A percentile compares a stretch with the other conserved stretches of the same genome.
Evolutionary conservation across 768 basidiomycete species (phyloP).

Genomic region (Russula ochroleuca): DNA sequence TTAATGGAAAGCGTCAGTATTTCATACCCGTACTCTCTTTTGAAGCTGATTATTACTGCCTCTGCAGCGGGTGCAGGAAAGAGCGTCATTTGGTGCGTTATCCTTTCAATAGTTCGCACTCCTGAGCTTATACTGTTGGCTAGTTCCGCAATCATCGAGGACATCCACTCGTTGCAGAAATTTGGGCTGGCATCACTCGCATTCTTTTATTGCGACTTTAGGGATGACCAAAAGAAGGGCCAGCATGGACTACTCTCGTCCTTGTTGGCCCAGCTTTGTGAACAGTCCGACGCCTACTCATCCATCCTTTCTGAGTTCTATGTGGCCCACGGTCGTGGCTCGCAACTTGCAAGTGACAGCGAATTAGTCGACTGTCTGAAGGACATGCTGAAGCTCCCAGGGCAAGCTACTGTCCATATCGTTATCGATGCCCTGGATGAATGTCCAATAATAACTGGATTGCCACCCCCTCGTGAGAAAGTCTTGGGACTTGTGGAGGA

Average conservation of each 20-base stretch:
- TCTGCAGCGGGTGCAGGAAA: constrained; percentile 10
- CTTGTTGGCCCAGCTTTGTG: constrained; percentile 1
- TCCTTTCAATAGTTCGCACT: neutral
- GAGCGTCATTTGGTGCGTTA: neutral
- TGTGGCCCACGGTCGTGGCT: neutral
- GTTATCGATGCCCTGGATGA: constrained; percentile 12
- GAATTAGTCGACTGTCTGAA: constrained; percentile 2
- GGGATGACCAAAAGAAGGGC: constrained; percentile 1
- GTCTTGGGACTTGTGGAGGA: neutral
- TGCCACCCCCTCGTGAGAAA: neutral
- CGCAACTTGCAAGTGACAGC: neutral
- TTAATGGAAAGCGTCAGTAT: constrained; percentile 12
- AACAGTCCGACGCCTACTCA: neutral
- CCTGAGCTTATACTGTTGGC: too few relatives aligned
- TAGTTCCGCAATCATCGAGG: constrained; percentile 2
- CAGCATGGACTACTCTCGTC: neutral
- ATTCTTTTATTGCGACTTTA: constrained; percentile 12
- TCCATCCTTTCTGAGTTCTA: neutral
- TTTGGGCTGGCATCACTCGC: neutral
- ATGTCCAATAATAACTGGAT: neutral
- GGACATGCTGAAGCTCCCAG: neutral
- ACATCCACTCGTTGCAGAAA: neutral
- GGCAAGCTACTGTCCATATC: neutral
- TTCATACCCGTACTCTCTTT: neutral
- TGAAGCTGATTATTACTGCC: neutral